Evolutionary conservation across 352 stramenopile species (phyloP), one percentile per base, ranked within the genome.

Genomic region (Pythium scleroteichum): DNA sequence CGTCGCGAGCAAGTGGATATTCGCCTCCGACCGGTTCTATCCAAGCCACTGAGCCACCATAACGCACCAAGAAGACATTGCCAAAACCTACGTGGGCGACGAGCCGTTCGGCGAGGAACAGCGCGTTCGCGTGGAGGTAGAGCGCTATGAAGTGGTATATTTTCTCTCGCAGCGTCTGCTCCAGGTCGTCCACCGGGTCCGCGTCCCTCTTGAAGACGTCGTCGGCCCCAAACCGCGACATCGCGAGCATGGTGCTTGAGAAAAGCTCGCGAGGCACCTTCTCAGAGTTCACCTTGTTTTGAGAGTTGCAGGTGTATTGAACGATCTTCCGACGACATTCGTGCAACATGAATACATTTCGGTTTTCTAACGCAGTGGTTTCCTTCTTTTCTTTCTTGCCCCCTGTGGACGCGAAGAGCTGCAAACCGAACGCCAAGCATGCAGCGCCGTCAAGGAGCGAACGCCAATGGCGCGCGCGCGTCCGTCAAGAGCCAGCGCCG

Each of bases 91-190:
- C 85, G 69, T 94, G 82, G 0, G 85, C 81, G 9, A 92, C 76
- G 4, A 96, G 78, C 42, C 87, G 66, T 61, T 96, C 87, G 24
- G 85, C 85, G 51, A 96, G 71, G 59, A 96, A 96, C 22, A 58
- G 72, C 44, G 87, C 87, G 54, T 87, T 92, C 2, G 79, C 71
- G 57, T 82, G 76, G 27, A 95, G 59, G 46, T 78, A 85, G 16
- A 57, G 46, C 32, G 77, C 66, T 56, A 93, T 53, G 55, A 77
- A 83, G 53, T 75, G 72, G 52, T 79, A 74, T 45, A 85, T 76
- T 46, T 84, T 73, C 47, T 62, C 62, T 48, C 53, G 58, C 7
- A 92, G 79, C 57, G 66, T 72, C 8, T 59, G 42, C 67, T 89
- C 82, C 46, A 92, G 66, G 7, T 63, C 69, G 32, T 72, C 69